Conservation (phyloP, 2,329 filamentous ascomycete species). For the Epichloe typhina region DNA sequence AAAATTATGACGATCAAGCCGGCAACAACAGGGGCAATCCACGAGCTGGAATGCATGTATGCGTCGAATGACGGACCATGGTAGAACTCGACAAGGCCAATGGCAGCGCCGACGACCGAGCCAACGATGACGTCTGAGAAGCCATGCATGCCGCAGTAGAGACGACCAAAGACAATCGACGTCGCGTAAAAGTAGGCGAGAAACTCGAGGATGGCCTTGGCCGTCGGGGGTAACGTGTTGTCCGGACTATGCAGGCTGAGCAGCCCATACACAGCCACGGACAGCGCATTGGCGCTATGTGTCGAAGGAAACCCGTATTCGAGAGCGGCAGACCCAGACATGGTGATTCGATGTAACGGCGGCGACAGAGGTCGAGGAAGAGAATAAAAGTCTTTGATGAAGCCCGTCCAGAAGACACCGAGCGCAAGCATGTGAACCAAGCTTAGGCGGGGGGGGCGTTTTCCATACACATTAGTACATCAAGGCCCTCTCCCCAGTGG, state of each 20-base stretch:
- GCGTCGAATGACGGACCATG: constrained; percentile 51
- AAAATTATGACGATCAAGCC: constrained; percentile 57
- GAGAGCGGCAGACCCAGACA: constrained; percentile 88
- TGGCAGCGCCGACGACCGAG: constrained; percentile 57
- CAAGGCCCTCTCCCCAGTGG: too few relatives aligned
- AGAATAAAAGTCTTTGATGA: constrained; percentile 88
- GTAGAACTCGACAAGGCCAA: constrained; percentile 46
- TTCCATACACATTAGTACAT: not conserved
- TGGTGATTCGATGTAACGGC: constrained; percentile 85
- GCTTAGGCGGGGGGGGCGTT: constrained; percentile 19
- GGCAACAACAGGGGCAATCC: constrained; percentile 50
- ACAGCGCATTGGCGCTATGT: constrained; percentile 92
- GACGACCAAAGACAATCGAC: constrained; percentile 78
- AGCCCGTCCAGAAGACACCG: constrained; percentile 80
- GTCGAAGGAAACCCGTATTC: constrained; percentile 98
- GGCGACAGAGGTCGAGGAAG: constrained; percentile 85
- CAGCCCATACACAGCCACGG: constrained; percentile 75
- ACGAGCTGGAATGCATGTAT: constrained; percentile 54
- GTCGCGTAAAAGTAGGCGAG: constrained; percentile 72
- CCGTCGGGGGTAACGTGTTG: constrained; percentile 46
- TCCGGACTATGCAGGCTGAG: constrained; percentile 54
- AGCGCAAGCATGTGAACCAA: constrained; percentile 64
- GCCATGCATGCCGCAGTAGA: constrained; percentile 98
- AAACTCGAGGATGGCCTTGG: constrained; percentile 49
- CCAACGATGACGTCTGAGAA: constrained; percentile 84